phyloP scores from a whole-genome alignment of 805 yeast genomes.

The Cyberlindnera mrakii region DNA sequence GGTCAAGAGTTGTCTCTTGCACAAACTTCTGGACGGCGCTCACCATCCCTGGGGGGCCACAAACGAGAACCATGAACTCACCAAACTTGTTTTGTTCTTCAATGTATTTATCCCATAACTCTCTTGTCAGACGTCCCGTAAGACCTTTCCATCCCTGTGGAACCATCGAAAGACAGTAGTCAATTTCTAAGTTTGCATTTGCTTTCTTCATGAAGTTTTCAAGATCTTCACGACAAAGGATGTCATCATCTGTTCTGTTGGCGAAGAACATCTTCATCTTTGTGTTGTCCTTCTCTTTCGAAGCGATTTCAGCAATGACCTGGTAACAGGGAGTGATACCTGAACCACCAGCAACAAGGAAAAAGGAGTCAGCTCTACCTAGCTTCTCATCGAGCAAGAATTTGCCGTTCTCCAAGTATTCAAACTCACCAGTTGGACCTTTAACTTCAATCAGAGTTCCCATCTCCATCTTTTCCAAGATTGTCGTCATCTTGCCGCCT shows the following conservation, averaged over 20 bases:
- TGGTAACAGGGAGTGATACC: slow-evolving; percentile 87
- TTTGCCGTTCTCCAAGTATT: slow-evolving; percentile 41
- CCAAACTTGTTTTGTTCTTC: slow-evolving; percentile 41
- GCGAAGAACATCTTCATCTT: slow-evolving; percentile 56
- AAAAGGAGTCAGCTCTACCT: slow-evolving; percentile 22
- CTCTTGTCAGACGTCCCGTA: slow-evolving; percentile 49
- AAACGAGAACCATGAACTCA: slow-evolving; percentile 49
- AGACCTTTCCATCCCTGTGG: slow-evolving; percentile 46
- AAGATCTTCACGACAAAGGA: slow-evolving; percentile 58
- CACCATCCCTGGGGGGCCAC: slow-evolving; percentile 74
- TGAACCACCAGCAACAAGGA: slow-evolving; percentile 73
- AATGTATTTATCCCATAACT: slow-evolving; percentile 42
- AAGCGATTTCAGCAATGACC: slow-evolving; percentile 59
- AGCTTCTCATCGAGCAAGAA: slow-evolving; percentile 44
- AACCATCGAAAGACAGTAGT: slow-evolving; percentile 50
- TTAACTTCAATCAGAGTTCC: slow-evolving; percentile 62
- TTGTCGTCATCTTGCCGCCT: slow-evolving; percentile 29
- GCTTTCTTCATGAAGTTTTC: slow-evolving; percentile 53
- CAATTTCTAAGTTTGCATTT: slow-evolving; percentile 49
- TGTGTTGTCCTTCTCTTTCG: slow-evolving; percentile 57
- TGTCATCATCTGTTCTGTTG: slow-evolving; percentile 66
- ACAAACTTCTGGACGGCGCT: slow-evolving; percentile 41
- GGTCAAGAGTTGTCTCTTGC: slow-evolving; percentile 43
- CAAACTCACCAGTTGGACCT: slow-evolving; percentile 71
- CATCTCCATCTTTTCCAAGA: slow-evolving; percentile 20